Evolutionary conservation across 2,329 filamentous ascomycete genomes (phyloP), one percentile per base, ranked within the genome.

Genomic region (Fusarium dlaminii): DNA sequence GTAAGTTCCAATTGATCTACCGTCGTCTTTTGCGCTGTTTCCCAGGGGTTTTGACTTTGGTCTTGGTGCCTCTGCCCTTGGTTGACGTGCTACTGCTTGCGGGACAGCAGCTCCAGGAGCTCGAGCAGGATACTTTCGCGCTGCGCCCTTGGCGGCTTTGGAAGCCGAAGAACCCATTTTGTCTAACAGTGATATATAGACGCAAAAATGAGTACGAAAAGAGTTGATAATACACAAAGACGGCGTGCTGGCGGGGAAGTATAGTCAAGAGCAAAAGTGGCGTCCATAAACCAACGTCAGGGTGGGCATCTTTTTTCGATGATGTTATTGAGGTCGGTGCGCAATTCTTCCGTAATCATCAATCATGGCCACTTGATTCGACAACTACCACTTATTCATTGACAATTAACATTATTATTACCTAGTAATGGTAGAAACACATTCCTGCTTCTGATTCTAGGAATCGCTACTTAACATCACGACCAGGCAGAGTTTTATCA

Each of bases 141-240:
- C 71, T 30, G 81, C 82, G 52, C 81, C 78, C 68, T 69, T 81
- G 18, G 81, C 82, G 22, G 84, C 82, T 77, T 87, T 88, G 30
- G 86, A 88, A 8, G 84, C 81, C 43, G 84, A 82, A 10, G 86
- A 82, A 39, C 86, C 86, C 86, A 88, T 80, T 66, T 18, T 46
- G 22, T 27, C 24, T 34, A 39, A 18, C 13, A 34, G 14, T n/a
- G 29, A 29, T 34, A 27, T n/a, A 29, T 27, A 32, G 30, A 42
- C 46, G 20, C 8, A 34, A 18, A 15, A 42, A 20, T 17, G 37
- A 34, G 24, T 29, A 45, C 13, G 20, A 48, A 13, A 37, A 43
- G 17, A 52, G 30, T 22, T 61, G 56, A 45, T 51, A 58, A 27
- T 54, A 63, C 49, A 70, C n/a, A 46, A 55, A 27, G 36, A 49